Evolutionary conservation across 805 yeast species (phyloP), one percentile per base, ranked within the genome.

Genomic region (Zygosaccharomyces kombuchaensis): DNA sequence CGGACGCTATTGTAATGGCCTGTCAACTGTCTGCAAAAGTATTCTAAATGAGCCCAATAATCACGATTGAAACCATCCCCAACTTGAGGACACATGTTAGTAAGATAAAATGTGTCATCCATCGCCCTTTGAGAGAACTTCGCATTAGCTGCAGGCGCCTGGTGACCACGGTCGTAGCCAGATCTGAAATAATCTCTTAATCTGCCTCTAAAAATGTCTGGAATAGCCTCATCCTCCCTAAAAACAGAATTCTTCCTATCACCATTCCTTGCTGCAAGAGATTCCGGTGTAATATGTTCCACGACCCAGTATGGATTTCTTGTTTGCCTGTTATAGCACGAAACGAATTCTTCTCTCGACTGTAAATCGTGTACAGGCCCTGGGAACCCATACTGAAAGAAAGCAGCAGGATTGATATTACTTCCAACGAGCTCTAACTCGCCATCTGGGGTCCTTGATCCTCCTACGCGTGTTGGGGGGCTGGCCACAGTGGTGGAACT

Each of bases 41-140:
- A 85, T 66, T 93, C 99, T 48, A 93, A 80, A 64, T 89, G 96
- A 0, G 98, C 95, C 99, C 99, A 93, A 64, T 93, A 85, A 63
- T 93, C 98, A 57, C 99, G 76, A 68, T 93, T 93, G 71, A 93
- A 93, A 0, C 99, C 99, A 4, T 84, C 95, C 3, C 99, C 99
- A 3, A 93, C 96, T 65, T 93, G 99, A 1, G 99, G 99, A 6
- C 95, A 79, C 75, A 93, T 91, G 66, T 93, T 93, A 5, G 96
- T 83, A 56, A 93, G 70, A 52, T 72, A 79, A 60, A 93, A 93
- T 0, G 99, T 93, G 64, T 91, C 96, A 66, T 93, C 84, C 98
- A 93, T 91, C 14, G 97, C 97, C 14, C 63, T 56, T 67, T 93
- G 99, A 26, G 81, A 80, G 68, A 80, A 93, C 62, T 87, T 89